Evolutionary conservation across 768 basidiomycete genomes (phyloP).

Genomic region (Boletus insuetus): DNA sequence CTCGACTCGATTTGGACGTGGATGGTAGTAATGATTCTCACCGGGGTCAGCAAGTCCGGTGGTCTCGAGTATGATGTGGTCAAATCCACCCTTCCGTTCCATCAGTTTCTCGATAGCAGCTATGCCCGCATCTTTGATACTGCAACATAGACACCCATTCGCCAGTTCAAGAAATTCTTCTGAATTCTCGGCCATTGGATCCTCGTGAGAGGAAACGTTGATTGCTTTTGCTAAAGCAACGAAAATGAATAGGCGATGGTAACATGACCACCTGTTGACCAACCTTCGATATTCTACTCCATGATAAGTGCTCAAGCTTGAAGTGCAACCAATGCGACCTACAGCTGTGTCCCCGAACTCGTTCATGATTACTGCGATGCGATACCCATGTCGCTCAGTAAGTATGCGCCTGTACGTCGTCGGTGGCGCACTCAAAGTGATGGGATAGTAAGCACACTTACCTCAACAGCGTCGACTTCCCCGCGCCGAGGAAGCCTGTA

Average conservation of each 20-base stretch:
- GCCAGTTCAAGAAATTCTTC: constrained; percentile 91
- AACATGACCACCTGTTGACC: constrained; percentile 10
- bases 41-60: constrained; percentile 97
- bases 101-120: constrained; percentile 94
- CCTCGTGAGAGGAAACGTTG: constrained; percentile 68
- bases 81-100: constrained; percentile 82
- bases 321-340: constrained; percentile 26
- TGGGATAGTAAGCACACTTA: constrained; percentile 22
- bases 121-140: constrained; percentile 90
- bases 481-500: constrained; percentile 91
- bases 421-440: not conserved
- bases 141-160: constrained; percentile 98
- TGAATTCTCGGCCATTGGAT: constrained; percentile 60
- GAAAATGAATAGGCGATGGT: not conserved
- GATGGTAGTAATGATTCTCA: constrained; percentile 27
- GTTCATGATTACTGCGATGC: constrained; percentile 98
- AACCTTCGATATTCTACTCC: constrained; percentile 87
- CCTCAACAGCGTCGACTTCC: constrained; percentile 91
- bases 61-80: constrained; percentile 93
- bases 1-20: not conserved
- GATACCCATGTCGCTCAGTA: constrained; percentile 90
- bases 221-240: constrained; percentile 70
- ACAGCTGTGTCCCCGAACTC: constrained; percentile 96
- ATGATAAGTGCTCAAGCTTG: constrained; percentile 18
- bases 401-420: constrained; percentile 65